Percentiles rank a stretch among this genome's conserved stretches.
These are phyloP conservation scores for Syncephalastrum monosporum DNA, from an alignment of 371 early-diverging fungal genomes.

Conservation along the genomic window DNA sequence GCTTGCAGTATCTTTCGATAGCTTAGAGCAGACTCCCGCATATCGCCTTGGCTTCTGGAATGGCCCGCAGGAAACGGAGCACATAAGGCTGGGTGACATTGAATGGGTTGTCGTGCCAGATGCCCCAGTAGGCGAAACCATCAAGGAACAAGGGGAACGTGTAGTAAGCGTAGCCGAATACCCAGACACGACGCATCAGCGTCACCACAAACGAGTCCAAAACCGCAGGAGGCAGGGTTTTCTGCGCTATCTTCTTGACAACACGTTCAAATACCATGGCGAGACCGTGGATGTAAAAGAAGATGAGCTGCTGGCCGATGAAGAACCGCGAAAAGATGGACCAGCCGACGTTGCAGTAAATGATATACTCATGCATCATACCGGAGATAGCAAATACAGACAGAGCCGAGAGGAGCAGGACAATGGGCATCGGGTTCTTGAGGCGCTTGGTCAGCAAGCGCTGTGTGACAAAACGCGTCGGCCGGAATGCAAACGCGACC, in stretches of 20 bases:
- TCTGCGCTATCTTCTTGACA: background rate
- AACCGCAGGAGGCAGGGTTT: conserved; percentile 7
- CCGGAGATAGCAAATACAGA: conserved; percentile 33
- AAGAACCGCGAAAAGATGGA: conserved; percentile 18
- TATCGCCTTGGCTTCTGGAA: conserved; percentile 9
- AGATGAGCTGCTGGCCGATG: conserved; percentile 28
- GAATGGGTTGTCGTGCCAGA: conserved; percentile 15
- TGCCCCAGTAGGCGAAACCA: conserved; percentile 31
- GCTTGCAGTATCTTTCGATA: too few relatives aligned
- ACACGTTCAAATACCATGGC: conserved; percentile 18
- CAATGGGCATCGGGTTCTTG: conserved; percentile 22
- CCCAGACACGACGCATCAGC: conserved; percentile 19
- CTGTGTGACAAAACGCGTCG: conserved; percentile 24
- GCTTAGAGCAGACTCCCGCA: conserved; percentile 15
- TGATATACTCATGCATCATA: conserved; percentile 30
- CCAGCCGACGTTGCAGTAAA: conserved; percentile 31
- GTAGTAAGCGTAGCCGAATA: conserved; percentile 17
- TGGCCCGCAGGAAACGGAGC: conserved; percentile 6
- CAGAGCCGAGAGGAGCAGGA: conserved; percentile 8
- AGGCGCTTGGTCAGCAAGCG: conserved; percentile 24
- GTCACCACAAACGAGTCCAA: conserved; percentile 11
- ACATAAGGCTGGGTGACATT: conserved; percentile 5
- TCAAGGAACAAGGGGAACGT: conserved; percentile 29
- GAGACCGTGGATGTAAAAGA: conserved; percentile 31
- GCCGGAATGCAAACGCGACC: conserved; percentile 41